Evolutionary conservation across 1,284 basidiomycete species (phyloP).

Genomic region (Ceratobasidium sp.): DNA sequence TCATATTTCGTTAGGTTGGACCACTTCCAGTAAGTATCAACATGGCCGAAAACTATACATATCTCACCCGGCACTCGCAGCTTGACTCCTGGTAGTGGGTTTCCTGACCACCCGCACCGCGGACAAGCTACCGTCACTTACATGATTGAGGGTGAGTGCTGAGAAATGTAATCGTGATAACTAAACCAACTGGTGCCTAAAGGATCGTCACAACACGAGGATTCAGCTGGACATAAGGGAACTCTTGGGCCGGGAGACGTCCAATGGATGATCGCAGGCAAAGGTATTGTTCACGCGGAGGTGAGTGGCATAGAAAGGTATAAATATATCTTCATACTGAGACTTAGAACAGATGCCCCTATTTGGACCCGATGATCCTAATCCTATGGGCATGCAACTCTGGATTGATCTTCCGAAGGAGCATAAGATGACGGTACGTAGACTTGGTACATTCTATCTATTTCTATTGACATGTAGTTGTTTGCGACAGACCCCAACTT

Average conservation of each 20-base stretch:
- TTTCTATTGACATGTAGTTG: too few relatives aligned
- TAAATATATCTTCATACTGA: not conserved
- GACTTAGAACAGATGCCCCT: conserved; percentile 70
- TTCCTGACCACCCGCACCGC: conserved; percentile 83
- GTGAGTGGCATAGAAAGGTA: conserved; percentile 15
- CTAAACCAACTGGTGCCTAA: not conserved
- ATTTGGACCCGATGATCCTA: conserved; percentile 70
- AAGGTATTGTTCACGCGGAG: conserved; percentile 74
- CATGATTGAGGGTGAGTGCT: conserved; percentile 73
- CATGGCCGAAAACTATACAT: conserved; percentile 52
- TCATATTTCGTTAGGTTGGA: too few relatives aligned
- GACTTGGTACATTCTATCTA: too few relatives aligned
- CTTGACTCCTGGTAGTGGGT: conserved; percentile 57
- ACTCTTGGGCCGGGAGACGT: conserved; percentile 82
- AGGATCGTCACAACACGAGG: conserved; percentile 81
- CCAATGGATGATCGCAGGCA: conserved; percentile 93
- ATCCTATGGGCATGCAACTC: conserved; percentile 82
- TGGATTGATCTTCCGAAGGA: conserved; percentile 93
- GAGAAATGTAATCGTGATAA: not conserved
- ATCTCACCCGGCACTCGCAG: conserved; percentile 50
- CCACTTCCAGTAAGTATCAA: conserved; percentile 75
- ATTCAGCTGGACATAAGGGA: conserved; percentile 83
- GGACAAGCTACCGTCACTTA: conserved; percentile 91
- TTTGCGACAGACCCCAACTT: conserved; percentile 73
- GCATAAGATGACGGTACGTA: conserved; percentile 80